These are phyloP conservation scores for Ceratobasidium sp. DNA, from an alignment of 1,284 basidiomycete genomes.

Conservation along the genomic window DNA sequence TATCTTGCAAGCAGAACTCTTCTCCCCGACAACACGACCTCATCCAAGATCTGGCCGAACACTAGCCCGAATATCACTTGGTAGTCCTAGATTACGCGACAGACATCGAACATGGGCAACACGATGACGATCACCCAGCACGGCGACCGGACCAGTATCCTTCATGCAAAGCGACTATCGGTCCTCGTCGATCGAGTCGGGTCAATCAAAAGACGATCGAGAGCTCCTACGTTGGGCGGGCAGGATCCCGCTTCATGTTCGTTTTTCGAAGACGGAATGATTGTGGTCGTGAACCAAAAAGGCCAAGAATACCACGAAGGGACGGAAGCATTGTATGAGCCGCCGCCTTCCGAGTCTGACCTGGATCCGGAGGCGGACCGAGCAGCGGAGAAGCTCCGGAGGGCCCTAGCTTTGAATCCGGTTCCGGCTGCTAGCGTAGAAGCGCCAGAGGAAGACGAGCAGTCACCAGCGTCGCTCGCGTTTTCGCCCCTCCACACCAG, in stretches of 20 bases:
- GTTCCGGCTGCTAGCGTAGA: constrained; percentile 15
- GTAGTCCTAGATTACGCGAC: constrained; percentile 3
- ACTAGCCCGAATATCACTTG: neutral
- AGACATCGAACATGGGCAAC: constrained; percentile 34
- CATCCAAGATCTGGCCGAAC: constrained; percentile 32
- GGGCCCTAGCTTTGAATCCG: constrained; percentile 36
- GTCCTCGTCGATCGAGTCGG: constrained; percentile 28
- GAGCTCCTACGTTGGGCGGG: neutral
- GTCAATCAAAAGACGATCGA: constrained; percentile 25
- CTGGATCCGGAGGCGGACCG: constrained; percentile 32
- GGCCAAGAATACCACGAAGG: constrained; percentile 33
- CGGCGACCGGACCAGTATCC: neutral
- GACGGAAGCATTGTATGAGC: constrained; percentile 29
- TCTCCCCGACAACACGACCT: constrained; percentile 17
- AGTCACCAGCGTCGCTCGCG: constrained; percentile 39
- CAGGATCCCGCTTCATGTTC: constrained; percentile 33
- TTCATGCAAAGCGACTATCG: constrained; percentile 36
- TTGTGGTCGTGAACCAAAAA: constrained; percentile 42
- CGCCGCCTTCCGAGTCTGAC: constrained; percentile 25
- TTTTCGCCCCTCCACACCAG: constrained; percentile 43
- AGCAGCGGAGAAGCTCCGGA: constrained; percentile 39
- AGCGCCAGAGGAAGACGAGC: constrained; percentile 36
- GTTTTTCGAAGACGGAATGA: constrained; percentile 43
- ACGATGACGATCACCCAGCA: constrained; percentile 25
- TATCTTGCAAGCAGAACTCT: constrained; percentile 4